Percentiles rank a stretch among this genome's conserved stretches.
Conservation (phyloP, 495 filamentous ascomycete genomes). For the Margaritispora aquatica region DNA sequence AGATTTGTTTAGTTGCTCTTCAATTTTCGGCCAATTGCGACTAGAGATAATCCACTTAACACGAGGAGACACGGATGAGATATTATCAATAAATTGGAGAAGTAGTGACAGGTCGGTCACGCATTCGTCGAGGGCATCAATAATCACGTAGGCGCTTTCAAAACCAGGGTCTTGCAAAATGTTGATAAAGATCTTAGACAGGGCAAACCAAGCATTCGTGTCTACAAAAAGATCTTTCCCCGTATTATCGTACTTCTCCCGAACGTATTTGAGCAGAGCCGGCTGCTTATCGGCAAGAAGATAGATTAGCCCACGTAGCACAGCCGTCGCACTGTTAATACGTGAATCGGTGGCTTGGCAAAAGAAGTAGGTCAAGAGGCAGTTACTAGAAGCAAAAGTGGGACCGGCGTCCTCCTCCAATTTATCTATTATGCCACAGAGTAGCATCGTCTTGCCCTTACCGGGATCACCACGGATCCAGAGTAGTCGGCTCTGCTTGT, state of each 20-base stretch:
- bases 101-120: neutral
- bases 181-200: neutral
- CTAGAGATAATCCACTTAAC: neutral
- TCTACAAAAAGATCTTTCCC: neutral
- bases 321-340: neutral
- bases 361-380: neutral
- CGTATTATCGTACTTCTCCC: neutral
- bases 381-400: neutral
- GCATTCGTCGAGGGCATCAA: conserved; percentile 1
- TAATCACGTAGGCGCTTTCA: neutral
- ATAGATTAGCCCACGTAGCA: neutral
- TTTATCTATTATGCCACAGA: neutral
- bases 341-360: neutral
- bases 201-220: neutral
- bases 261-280: neutral
- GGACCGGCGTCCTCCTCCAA: neutral
- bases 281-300: neutral
- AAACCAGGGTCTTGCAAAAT: neutral
- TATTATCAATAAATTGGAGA: neutral
- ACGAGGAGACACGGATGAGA: neutral
- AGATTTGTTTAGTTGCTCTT: neutral
- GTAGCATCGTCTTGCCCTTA: neutral
- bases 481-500: neutral
- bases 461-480: neutral
- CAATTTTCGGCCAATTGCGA: neutral